Evolutionary conservation across 495 filamentous ascomycete genomes (phyloP), one percentile per base, ranked within the genome.

Genomic region (Sphaerosporella brunnea): DNA sequence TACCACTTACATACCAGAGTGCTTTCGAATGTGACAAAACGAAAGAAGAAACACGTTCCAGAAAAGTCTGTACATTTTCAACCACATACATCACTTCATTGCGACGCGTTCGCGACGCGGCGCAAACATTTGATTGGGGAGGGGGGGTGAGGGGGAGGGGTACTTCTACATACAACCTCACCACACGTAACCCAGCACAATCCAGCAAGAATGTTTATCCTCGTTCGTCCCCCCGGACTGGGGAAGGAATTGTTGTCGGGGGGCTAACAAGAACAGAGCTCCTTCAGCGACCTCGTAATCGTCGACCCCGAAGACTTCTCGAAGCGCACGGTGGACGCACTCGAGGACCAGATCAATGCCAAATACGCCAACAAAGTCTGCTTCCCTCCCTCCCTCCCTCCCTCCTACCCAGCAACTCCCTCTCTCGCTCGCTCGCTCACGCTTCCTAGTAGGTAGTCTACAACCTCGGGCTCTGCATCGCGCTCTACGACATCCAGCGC

Each of bases 271-370:
- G n/a, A n/a, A 42, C 24, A 77, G 73, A 73, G 72, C 23, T 74
- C 84, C 34, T 76, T 97, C 53, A 75, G 81, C 49, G 90, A 97
- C 68, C 71, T 96, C 53, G 81, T 97, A 45, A 80, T 90, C 66
- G 90, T 97, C 64, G 68, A 70, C 8, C 90, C 90, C 1, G 69
- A 83, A 56, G 81, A 94, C 57, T 90, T 95, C 59, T 67, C 74
- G 28, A 88, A 85, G 56, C 71, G 76, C 39, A 86, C 81, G 55
- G 66, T 69, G 4, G 71, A 79, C 26, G 82, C 83, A 1, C 78
- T 97, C 50, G 83, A 94, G 64, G 86, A 96, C 62, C 84, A 82
- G 52, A 86, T 97, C 66, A 93, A 96, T 55, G 72, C 75, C 47
- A 97, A 96, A 66, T 97, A 93, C 64, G 77, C 88, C 44, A 92